Base-by-base conservation (phyloP, 306 rosid species). In the Gillenia trifoliata region DNA sequence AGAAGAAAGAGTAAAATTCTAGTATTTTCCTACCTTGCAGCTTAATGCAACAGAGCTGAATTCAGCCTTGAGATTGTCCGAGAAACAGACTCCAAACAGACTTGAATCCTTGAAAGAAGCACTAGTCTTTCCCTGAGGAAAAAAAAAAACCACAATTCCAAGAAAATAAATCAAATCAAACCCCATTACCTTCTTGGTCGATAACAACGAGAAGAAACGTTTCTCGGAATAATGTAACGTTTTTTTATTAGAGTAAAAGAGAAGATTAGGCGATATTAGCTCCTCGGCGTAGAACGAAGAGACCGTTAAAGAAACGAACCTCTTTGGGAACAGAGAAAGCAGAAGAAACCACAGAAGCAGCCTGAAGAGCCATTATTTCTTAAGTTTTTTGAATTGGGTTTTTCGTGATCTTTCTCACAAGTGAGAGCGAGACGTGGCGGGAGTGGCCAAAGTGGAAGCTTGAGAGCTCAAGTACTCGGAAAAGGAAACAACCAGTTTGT, bases 41-140 rank as follows among this genome's bases (percentile, higher is more conserved):
- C 92, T 87, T 68, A 95, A 74, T 61, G 92, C 83, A 83, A 88
- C 87, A 68, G 92, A 89, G 83, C 68, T 66, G 87, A 89, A 88
- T 25, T 90, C 97, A 68, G 88, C 82, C 82, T 81, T 94, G 82
- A 79, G 68, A 67, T 89, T 75, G 38, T 90, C 96, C n/a, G 96
- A 78, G 61, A 95, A 78, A 47, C 96, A 78, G 73, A 88, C 84
- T 56, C 99, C 99, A 73, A 95, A 92, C 4, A 95, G 71, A 19
- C 86, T 77, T 7, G 98, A 89, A 26, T 94, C 97, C 88, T 82
- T 94, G 50, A 86, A 82, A 75, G 83, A 91, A 0, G 79, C 85
- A 80, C 87, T 26, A 22, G 64, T 45, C 75, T 90, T 95, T 23
- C 92, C 93, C 99, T 95, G 87, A 74, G 85, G 75, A 70, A 59